Evolutionary conservation across 208 protist genomes (phyloP).

Genomic region (Porcisia hertigi): DNA sequence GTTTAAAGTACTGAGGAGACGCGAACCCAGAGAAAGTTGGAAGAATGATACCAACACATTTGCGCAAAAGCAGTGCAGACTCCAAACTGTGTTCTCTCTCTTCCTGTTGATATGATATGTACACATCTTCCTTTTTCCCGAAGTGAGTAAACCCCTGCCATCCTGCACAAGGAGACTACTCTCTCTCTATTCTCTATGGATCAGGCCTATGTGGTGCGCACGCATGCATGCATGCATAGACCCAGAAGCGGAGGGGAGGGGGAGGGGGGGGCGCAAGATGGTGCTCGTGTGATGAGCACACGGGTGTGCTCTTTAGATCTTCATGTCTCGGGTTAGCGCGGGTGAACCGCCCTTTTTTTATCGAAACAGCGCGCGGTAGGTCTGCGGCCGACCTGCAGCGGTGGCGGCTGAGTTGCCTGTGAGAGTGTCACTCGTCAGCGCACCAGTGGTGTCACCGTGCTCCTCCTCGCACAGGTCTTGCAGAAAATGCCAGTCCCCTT

Average conservation of each 20-base stretch:
- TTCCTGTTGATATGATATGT: too few relatives aligned
- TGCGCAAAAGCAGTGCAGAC: neutral
- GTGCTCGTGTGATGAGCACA: too few relatives aligned
- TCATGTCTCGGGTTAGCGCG: neutral
- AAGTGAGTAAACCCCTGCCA: too few relatives aligned
- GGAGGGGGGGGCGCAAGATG: neutral
- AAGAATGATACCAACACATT: neutral
- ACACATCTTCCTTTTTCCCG: too few relatives aligned
- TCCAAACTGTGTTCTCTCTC: too few relatives aligned
- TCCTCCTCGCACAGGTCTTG: neutral
- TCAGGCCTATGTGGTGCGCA: too few relatives aligned
- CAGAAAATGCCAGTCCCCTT: neutral
- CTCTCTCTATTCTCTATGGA: too few relatives aligned
- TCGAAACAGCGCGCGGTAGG: slow-evolving; percentile 20
- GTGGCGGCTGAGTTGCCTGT: neutral
- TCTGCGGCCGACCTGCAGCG: slow-evolving; percentile 8
- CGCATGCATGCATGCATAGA: neutral
- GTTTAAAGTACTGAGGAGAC: neutral
- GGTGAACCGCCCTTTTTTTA: neutral
- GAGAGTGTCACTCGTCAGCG: neutral
- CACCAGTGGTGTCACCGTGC: neutral
- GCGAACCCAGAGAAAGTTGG: neutral
- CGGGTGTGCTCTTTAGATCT: neutral
- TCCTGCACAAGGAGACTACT: too few relatives aligned
- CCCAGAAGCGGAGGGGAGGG: neutral